Evolutionary conservation across 2,329 filamentous ascomycete genomes (phyloP).

Genomic region (Stemphylium vesicarium): DNA sequence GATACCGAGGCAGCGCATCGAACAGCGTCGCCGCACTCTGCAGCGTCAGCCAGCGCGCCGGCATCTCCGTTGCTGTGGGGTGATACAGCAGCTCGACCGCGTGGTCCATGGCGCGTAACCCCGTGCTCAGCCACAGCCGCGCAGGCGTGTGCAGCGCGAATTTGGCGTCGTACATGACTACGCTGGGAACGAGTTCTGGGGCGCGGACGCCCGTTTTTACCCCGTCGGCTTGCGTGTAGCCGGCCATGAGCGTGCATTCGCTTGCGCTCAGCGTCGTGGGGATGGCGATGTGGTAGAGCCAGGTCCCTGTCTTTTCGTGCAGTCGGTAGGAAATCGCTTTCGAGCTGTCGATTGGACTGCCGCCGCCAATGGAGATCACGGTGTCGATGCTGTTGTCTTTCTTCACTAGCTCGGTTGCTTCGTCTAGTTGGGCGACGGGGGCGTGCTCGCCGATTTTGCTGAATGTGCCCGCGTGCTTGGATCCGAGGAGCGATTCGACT

Average conservation of each 20-base stretch:
- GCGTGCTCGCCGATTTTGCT: conserved; percentile 63
- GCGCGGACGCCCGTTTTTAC: conserved; percentile 58
- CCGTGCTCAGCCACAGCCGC: conserved; percentile 59
- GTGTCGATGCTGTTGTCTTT: conserved; percentile 59
- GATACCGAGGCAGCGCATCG: conserved; percentile 56
- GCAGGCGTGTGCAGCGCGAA: conserved; percentile 60
- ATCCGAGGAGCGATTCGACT: conserved; percentile 57
- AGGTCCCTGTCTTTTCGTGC: conserved; percentile 44
- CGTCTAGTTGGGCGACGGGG: conserved; percentile 60
- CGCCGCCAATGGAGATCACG: conserved; percentile 62
- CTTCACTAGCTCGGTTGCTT: conserved; percentile 57
- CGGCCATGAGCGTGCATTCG: conserved; percentile 61
- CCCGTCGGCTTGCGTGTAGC: conserved; percentile 58
- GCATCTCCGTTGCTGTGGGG: conserved; percentile 59
- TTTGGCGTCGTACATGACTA: conserved; percentile 61
- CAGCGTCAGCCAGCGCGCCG: conserved; percentile 54
- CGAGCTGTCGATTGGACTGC: conserved; percentile 60
- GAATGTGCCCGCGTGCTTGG: conserved; percentile 61
- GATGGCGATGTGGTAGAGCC: conserved; percentile 48
- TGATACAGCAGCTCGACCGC: conserved; percentile 63
- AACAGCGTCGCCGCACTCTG: conserved; percentile 57
- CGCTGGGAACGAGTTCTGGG: conserved; percentile 53
- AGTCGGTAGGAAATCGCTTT: conserved; percentile 48
- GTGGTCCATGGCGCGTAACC: conserved; percentile 62
- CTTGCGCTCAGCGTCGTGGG: conserved; percentile 56